Conservation (phyloP, 306 rosid species). For the Hippophae gyantsensis region DNA sequence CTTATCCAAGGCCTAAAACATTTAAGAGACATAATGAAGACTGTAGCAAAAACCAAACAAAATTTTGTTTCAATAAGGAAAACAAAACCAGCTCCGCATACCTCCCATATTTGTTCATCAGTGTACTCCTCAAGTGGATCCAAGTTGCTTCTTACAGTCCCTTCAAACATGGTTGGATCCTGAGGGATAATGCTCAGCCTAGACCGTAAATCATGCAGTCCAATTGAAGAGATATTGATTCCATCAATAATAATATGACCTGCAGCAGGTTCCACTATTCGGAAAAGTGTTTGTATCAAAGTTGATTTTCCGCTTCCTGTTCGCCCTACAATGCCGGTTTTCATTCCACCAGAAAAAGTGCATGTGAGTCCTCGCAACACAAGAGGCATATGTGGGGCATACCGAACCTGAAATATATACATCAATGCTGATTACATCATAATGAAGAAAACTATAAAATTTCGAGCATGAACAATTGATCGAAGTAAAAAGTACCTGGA, state of each 20-base stretch:
- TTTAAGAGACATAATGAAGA: neutral
- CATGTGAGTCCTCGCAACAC: slow-evolving; percentile 15
- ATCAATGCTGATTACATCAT: neutral
- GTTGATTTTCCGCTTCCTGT: slow-evolving; percentile 20
- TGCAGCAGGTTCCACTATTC: slow-evolving; percentile 12
- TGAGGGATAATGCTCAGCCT: slow-evolving; percentile 20
- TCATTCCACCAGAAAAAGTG: slow-evolving; percentile 17
- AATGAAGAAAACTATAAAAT: neutral
- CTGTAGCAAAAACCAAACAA: neutral
- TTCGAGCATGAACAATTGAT: neutral
- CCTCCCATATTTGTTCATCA: slow-evolving; percentile 17
- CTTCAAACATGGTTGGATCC: slow-evolving; percentile 19
- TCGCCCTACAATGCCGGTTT: slow-evolving; percentile 19
- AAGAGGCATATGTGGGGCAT: slow-evolving; percentile 11
- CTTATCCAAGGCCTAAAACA: slow-evolving; percentile 4
- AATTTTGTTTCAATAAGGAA: neutral
- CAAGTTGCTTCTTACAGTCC: slow-evolving; percentile 18
- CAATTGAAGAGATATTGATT: slow-evolving; percentile 7
- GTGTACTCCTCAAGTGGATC: slow-evolving; percentile 15
- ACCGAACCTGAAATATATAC: slow-evolving; percentile 8
- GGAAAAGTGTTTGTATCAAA: slow-evolving; percentile 17
- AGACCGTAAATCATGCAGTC: slow-evolving; percentile 19
- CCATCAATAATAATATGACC: slow-evolving; percentile 10
- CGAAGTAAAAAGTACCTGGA: slow-evolving; percentile 38
- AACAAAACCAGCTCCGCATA: slow-evolving; percentile 1